A percentile compares a stretch with the other conserved stretches of the same genome.
Conservation (phyloP, 345 rosid genomes). For the Eucalyptus sp. region DNA sequence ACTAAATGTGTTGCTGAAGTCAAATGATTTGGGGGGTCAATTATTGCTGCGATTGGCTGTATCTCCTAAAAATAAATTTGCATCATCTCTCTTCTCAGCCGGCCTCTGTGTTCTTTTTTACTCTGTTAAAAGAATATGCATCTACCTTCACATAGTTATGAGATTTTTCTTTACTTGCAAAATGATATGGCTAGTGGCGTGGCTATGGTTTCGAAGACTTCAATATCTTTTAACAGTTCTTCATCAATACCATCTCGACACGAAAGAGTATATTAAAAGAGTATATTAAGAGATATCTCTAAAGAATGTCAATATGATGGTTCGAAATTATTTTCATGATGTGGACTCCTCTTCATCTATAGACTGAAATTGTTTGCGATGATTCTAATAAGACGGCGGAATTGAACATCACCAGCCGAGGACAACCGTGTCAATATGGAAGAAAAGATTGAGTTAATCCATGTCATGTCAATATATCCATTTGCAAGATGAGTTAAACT, state of each 20-base stretch:
- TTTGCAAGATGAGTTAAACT: neutral
- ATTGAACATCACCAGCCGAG: neutral
- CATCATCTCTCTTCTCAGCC: neutral
- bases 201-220: neutral
- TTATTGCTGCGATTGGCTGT: neutral
- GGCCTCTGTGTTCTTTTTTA: neutral
- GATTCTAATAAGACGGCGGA: neutral
- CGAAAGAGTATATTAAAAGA: neutral
- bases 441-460: neutral
- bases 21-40: neutral
- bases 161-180: neutral
- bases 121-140: neutral
- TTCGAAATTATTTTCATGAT: neutral
- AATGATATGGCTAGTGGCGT: neutral
- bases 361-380: neutral
- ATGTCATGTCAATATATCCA: neutral
- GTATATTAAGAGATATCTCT: neutral
- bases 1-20: neutral
- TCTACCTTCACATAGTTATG: neutral
- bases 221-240: neutral
- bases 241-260: neutral
- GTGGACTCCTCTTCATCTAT: neutral
- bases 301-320: neutral
- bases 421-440: neutral
- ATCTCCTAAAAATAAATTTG: neutral